These are phyloP conservation scores for Silene conica DNA, from an alignment of 148 eudicot species.

Conservation along the genomic window DNA sequence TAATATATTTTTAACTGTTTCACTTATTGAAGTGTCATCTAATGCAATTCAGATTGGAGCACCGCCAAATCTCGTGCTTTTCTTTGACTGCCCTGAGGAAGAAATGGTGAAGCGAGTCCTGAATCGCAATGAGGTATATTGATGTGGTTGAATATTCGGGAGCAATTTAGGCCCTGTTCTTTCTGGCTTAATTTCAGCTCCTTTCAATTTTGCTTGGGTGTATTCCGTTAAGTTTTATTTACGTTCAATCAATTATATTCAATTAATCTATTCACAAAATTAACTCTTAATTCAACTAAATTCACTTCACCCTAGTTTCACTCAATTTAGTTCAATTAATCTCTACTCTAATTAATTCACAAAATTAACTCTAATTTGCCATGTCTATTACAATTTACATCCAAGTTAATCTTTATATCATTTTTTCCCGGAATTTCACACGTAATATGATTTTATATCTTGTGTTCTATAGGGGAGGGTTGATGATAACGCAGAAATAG, in stretches of 20 bases:
- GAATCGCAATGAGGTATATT: slow-evolving; percentile 71
- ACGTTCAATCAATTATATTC: no score
- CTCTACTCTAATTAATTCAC: no score
- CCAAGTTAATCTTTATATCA: not conserved
- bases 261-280: no score
- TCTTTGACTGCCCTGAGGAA: slow-evolving; percentile 90
- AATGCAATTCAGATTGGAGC: slow-evolving; percentile 54
- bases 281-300: no score
- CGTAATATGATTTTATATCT: slow-evolving; percentile 17
- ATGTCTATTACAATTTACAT: not conserved
- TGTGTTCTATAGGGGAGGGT: slow-evolving; percentile 59
- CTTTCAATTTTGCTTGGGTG: no score
- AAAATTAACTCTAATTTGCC: no score
- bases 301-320: no score
- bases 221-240: no score
- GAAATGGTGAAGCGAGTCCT: slow-evolving; percentile 85
- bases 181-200: no score
- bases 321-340: no score
- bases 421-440: slow-evolving; percentile 8
- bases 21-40: slow-evolving; percentile 1
- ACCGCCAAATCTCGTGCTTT: slow-evolving; percentile 82
- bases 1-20: no score
- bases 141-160: not conserved
- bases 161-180: not conserved
- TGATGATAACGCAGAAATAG: slow-evolving; percentile 78